phyloP scores from a whole-genome alignment of 345 rosid species.

The Aurinia saxatilis region DNA sequence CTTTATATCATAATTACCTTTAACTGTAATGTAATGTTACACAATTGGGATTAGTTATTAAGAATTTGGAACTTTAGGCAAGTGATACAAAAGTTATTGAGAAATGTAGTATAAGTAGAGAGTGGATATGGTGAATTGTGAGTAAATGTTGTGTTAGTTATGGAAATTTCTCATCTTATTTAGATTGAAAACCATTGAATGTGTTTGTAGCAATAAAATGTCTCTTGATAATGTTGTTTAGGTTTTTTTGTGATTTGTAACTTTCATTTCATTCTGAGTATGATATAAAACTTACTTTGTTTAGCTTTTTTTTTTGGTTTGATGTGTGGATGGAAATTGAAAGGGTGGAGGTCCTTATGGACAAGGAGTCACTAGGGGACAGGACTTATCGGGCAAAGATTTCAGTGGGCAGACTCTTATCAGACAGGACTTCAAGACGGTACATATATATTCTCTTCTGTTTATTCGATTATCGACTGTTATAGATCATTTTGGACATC shows the following conservation, averaged over 20 bases:
- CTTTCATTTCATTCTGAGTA: not conserved
- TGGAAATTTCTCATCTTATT: too few relatives aligned
- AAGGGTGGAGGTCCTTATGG: conserved; percentile 98
- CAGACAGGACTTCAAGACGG: conserved; percentile 93
- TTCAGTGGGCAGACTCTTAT: conserved; percentile 80
- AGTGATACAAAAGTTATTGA: not conserved
- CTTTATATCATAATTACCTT: not conserved
- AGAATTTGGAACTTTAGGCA: not conserved
- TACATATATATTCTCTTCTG: conserved; percentile 8
- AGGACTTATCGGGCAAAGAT: conserved; percentile 78
- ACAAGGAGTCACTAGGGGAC: conserved; percentile 86
- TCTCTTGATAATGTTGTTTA: not conserved
- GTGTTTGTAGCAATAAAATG: not conserved
- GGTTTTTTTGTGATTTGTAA: too few relatives aligned
- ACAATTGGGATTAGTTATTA: not conserved
- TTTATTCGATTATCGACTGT: not conserved
- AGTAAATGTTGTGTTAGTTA: too few relatives aligned
- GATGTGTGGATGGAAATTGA: conserved; percentile 17
- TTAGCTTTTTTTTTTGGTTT: not conserved
- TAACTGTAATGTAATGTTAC: not conserved
- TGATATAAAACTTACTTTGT: conserved; percentile 3
- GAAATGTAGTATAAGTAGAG: too few relatives aligned
- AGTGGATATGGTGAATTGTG: too few relatives aligned
- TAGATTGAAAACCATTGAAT: too few relatives aligned
- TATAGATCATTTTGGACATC: not conserved